These are phyloP conservation scores for Cladosporium colombiae DNA, from an alignment of 2,329 filamentous ascomycete genomes.

Conservation along the genomic window DNA sequence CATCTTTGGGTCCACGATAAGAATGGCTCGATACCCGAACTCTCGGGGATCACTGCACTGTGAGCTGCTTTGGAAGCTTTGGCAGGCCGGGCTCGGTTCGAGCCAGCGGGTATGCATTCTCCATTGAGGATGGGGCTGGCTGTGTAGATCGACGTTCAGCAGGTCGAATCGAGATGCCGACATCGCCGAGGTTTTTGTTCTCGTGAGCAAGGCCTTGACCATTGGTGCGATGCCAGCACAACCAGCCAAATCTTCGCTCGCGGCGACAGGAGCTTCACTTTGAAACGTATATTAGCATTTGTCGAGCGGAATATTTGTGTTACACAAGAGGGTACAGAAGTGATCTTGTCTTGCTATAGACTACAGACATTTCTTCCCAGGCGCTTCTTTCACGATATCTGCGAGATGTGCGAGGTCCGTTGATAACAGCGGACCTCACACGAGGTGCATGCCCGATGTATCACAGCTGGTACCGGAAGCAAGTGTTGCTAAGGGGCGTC, in stretches of 20 bases:
- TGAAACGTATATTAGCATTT: not conserved
- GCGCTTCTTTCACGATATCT: not conserved
- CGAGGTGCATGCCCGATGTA: not conserved
- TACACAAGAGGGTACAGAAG: not conserved
- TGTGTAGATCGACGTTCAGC: not conserved
- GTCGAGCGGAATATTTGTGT: not conserved
- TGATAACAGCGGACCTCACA: not conserved
- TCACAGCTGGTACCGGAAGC: not conserved
- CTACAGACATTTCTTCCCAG: not conserved
- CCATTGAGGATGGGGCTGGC: not conserved
- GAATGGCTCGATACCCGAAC: not conserved
- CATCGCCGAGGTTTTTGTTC: not conserved
- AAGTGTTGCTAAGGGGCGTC: not conserved
- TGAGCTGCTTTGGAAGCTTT: not conserved
- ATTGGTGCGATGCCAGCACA: not conserved
- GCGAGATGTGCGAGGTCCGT: not conserved
- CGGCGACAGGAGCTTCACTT: not conserved
- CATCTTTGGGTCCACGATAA: not conserved
- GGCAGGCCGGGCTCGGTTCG: not conserved
- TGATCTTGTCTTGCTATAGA: not conserved
- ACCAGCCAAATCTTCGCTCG: not conserved
- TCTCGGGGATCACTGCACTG: not conserved
- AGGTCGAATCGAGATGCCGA: not conserved
- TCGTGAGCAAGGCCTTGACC: not conserved
- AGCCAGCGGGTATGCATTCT: not conserved